A percentile compares a stretch with the other conserved stretches of the same genome.
Evolutionary conservation across 768 basidiomycete species (phyloP).

Genomic region (Nevesoporus exiguus): DNA sequence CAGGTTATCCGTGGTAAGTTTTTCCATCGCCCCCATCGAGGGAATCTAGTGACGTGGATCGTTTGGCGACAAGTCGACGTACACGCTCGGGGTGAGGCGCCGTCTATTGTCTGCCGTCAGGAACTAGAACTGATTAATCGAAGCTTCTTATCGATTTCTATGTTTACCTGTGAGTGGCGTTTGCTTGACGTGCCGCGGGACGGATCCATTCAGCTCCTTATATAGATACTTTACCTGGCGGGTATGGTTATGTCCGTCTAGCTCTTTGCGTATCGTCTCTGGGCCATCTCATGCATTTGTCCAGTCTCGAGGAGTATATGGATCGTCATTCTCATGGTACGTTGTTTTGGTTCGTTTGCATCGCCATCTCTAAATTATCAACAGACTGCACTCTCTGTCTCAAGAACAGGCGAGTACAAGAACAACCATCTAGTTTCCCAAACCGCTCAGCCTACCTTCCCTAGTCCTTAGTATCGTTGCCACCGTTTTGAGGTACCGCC

Average conservation of each 20-base stretch:
- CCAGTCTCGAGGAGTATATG: constrained; percentile 16
- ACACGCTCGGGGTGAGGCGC: constrained; percentile 22
- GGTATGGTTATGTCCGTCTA: constrained; percentile 26
- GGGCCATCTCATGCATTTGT: constrained; percentile 1
- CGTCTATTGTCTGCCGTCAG: not conserved
- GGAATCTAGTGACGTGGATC: not conserved
- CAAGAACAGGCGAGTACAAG: constrained; percentile 19
- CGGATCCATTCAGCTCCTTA: not conserved
- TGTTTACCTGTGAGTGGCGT: constrained; percentile 20
- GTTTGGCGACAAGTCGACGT: constrained; percentile 13
- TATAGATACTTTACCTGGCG: constrained; percentile 29
- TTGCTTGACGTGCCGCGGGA: not conserved
- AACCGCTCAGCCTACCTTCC: not conserved
- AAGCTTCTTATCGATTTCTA: constrained; percentile 29
- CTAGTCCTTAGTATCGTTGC: constrained; percentile 17
- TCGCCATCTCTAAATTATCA: not conserved
- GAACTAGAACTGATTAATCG: not conserved
- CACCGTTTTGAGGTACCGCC: constrained; percentile 16
- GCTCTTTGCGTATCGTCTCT: not conserved
- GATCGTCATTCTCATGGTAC: constrained; percentile 23
- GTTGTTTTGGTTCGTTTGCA: not conserved
- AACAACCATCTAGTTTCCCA: not conserved
- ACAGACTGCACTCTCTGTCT: constrained; percentile 17
- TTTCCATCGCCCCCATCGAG: not conserved
- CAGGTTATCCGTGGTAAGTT: constrained; percentile 18